Evolutionary conservation across 176 grass and related monocot genomes (phyloP), one percentile per base, ranked within the genome.

Genomic region (Oryza glumipatula): DNA sequence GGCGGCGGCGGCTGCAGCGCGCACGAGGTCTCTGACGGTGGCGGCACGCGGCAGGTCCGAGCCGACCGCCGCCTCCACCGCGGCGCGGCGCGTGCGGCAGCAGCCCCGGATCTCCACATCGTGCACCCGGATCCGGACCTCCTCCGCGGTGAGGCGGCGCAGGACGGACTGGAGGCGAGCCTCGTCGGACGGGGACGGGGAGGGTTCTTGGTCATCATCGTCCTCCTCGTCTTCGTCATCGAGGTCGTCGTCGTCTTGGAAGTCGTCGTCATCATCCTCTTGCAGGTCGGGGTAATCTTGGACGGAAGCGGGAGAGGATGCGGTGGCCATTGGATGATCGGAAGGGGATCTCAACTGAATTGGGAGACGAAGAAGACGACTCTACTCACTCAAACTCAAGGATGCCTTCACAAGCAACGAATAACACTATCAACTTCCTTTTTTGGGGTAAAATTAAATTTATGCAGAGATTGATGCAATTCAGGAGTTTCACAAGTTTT

Each of bases 21-120:
- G 87, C 5, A 97, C 73, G 49, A 97, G 92, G 76, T 97, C 95
- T 23, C 91, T 88, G 72, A 94, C 82, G 22, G 95, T 93, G 70
- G 61, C 83, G 39, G 95, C 90, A 19, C 85, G 77, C 48, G 80
- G 30, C 83, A 97, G 83, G 67, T 91, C 89, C 15, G 76, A 19
- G 5, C 90, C 90, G 26, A 94, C 75, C 30, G 87, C 95, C 3
- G 88, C 90, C 70, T 94, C 95, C 61, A 94, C 89, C 8, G 90
- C 47, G 17, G 82, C 74, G 26, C 85, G 86, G 65, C 90, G 90
- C 47, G 92, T 94, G 74, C 79, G 88, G 49, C 70, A 66, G 71
- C 83, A 91, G 15, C 82, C 93, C 69, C 87, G 84, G 74, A 97
- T 97, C 83, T 80, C 72, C 60, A 97, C 90, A 23, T 83, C 77